These are phyloP conservation scores for Fusarium dimerum DNA, from an alignment of 2,329 filamentous ascomycete genomes.

Conservation along the genomic window DNA sequence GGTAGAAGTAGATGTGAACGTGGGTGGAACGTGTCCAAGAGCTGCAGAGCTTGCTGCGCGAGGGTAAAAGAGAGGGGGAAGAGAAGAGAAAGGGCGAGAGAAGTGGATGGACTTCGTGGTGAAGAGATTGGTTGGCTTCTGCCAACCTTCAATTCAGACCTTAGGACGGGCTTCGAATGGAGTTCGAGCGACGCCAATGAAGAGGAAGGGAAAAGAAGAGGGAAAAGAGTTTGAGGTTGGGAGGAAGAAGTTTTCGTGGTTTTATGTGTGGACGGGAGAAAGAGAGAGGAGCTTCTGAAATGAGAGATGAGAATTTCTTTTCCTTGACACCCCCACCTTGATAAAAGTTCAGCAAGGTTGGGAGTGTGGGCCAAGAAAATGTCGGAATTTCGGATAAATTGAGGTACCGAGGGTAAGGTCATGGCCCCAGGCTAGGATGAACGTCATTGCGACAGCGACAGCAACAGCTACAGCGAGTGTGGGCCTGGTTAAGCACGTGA, in stretches of 20 bases:
- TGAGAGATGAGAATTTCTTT: constrained; percentile 32
- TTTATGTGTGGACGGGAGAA: constrained; percentile 22
- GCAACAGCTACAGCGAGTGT: too few relatives aligned
- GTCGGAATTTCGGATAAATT: constrained; percentile 10
- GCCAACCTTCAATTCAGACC: constrained; percentile 40
- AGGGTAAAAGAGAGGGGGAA: constrained; percentile 45
- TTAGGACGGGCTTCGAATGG: constrained; percentile 26
- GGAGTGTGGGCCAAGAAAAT: constrained; percentile 17
- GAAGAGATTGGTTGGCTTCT: constrained; percentile 39
- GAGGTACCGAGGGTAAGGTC: constrained; percentile 14
- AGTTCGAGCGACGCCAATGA: constrained; percentile 24
- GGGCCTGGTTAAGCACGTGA: too few relatives aligned
- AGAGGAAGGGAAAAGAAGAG: constrained; percentile 10
- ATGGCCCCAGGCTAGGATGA: constrained; percentile 18
- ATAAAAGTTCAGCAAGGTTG: constrained; percentile 26
- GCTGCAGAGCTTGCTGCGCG: constrained; percentile 70
- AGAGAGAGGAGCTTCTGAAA: constrained; percentile 21
- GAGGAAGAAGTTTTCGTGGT: constrained; percentile 22
- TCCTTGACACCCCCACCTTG: constrained; percentile 30
- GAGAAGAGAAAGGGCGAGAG: constrained; percentile 54
- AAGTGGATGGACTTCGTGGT: constrained; percentile 46
- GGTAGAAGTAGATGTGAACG: constrained; percentile 32
- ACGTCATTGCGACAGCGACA: background rate
- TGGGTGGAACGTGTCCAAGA: constrained; percentile 49
- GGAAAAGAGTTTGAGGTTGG: constrained; percentile 10